A percentile compares a stretch with the other conserved stretches of the same genome.
phyloP scores from a whole-genome alignment of 192 early-diverging fungal genomes.

The Lunasporangiospora selenospora region DNA sequence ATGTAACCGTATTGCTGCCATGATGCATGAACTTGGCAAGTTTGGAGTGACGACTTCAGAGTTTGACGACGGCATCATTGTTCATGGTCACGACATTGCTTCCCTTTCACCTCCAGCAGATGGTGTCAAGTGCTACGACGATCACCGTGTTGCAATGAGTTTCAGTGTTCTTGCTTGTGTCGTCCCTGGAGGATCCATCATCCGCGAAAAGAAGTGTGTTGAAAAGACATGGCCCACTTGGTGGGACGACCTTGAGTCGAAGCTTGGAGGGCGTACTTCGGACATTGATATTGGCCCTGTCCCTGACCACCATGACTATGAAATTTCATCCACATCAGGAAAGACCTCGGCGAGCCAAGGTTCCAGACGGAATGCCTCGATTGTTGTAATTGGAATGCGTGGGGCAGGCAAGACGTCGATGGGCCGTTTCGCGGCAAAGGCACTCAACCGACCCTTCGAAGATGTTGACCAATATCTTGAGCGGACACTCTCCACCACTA shows the following conservation, averaged over 20 bases:
- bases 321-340: slow-evolving; percentile 10
- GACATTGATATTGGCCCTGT: slow-evolving; percentile 62
- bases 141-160: slow-evolving; percentile 98
- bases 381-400: slow-evolving; percentile 99
- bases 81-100: slow-evolving; percentile 68
- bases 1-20: slow-evolving; percentile 96
- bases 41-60: slow-evolving; percentile 89
- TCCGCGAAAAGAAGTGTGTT: slow-evolving; percentile 96
- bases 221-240: slow-evolving; percentile 99
- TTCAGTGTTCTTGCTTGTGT: slow-evolving; percentile 86
- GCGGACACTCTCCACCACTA: slow-evolving; percentile 66
- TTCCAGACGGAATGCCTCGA: slow-evolving; percentile 53
- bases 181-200: slow-evolving; percentile 72
- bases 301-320: slow-evolving; percentile 33
- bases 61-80: slow-evolving; percentile 90
- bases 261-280: slow-evolving; percentile 68
- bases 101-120: slow-evolving; percentile 59
- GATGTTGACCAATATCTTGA: slow-evolving; percentile 93
- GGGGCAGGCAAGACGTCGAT: slow-evolving; percentile 96
- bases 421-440: slow-evolving; percentile 74
- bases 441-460: slow-evolving; percentile 76
- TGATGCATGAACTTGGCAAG: slow-evolving; percentile 90
- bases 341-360: slow-evolving; percentile 10
- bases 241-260: slow-evolving; percentile 94
- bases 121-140: slow-evolving; percentile 94